Percentiles rank a stretch among this genome's conserved stretches.
Evolutionary conservation across 2,329 filamentous ascomycete genomes (phyloP).

Genomic region (Sporothrix dimorphospora): DNA sequence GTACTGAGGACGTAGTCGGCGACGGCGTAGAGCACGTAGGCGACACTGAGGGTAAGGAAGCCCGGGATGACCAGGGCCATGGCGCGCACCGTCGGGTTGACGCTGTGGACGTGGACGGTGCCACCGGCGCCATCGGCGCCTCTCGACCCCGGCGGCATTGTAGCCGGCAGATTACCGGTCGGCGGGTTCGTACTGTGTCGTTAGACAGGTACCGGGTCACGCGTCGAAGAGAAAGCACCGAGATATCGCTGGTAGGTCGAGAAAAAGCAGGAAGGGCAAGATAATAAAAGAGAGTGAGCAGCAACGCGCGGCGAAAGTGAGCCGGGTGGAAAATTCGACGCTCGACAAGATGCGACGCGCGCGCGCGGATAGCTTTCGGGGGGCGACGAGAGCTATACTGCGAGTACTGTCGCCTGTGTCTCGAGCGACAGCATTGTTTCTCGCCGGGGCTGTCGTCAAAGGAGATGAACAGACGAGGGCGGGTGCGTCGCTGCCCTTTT

Average conservation of each 20-base stretch:
- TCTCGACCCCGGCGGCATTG: conserved; percentile 6
- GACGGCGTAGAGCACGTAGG: conserved; percentile 72
- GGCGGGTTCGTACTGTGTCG: neutral
- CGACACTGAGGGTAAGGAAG: conserved; percentile 66
- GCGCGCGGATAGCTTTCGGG: neutral
- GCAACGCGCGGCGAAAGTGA: neutral
- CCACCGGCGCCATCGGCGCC: neutral
- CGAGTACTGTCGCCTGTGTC: conserved; percentile 1
- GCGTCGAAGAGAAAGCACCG: neutral
- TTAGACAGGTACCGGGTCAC: no score
- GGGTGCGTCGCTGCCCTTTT: neutral
- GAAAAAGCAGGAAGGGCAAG: neutral
- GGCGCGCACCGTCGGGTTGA: conserved; percentile 28
- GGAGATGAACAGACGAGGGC: neutral
- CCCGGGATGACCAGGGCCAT: conserved; percentile 61
- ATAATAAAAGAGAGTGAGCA: neutral
- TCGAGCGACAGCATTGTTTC: conserved; percentile 15
- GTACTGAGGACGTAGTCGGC: conserved; percentile 69
- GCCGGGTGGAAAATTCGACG: neutral
- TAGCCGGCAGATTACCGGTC: no score
- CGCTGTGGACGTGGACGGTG: conserved; percentile 27
- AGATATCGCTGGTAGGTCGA: neutral
- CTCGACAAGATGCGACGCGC: neutral
- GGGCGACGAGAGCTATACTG: neutral
- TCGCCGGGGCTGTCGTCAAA: neutral